Percentiles rank a stretch among this genome's conserved stretches.
Evolutionary conservation across 768 basidiomycete species (phyloP).

Genomic region (Phylloporus sp.): DNA sequence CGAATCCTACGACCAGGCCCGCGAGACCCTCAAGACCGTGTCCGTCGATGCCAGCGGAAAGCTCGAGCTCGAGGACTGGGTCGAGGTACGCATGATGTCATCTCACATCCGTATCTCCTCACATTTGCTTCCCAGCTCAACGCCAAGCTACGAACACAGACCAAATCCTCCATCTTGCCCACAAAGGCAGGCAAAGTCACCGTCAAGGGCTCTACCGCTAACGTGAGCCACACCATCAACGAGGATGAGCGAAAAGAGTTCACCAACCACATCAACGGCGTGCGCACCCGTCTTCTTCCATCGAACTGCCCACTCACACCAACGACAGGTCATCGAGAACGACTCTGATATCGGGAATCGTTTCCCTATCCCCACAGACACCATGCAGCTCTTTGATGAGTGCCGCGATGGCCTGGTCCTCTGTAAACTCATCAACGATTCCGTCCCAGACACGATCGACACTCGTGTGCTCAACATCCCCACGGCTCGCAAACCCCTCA

Average conservation of each 20-base stretch:
- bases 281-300: slow-evolving; percentile 36
- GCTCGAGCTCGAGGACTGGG: slow-evolving; percentile 97
- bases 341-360: slow-evolving; percentile 79
- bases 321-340: slow-evolving; percentile 75
- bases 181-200: slow-evolving; percentile 86
- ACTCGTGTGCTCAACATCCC: slow-evolving; percentile 96
- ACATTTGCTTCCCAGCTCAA: slow-evolving; percentile 51
- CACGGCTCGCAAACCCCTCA: slow-evolving; percentile 71
- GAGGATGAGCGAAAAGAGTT: slow-evolving; percentile 94
- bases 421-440: slow-evolving; percentile 98
- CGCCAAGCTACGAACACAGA: slow-evolving; percentile 64
- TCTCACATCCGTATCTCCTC: slow-evolving; percentile 10
- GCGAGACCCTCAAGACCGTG: slow-evolving; percentile 90
- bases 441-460: slow-evolving; percentile 98
- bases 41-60: slow-evolving; percentile 93
- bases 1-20: slow-evolving; percentile 84
- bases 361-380: slow-evolving; percentile 89
- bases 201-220: slow-evolving; percentile 90
- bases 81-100: slow-evolving; percentile 63
- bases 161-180: slow-evolving; percentile 41
- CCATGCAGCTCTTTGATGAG: slow-evolving; percentile 99
- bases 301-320: slow-evolving; percentile 5
- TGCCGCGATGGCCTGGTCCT: slow-evolving; percentile 93
- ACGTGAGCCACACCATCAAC: slow-evolving; percentile 95
- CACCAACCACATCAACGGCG: slow-evolving; percentile 97